phyloP scores from a whole-genome alignment of 2,329 filamentous ascomycete genomes.

The Fusarium nodosum region DNA sequence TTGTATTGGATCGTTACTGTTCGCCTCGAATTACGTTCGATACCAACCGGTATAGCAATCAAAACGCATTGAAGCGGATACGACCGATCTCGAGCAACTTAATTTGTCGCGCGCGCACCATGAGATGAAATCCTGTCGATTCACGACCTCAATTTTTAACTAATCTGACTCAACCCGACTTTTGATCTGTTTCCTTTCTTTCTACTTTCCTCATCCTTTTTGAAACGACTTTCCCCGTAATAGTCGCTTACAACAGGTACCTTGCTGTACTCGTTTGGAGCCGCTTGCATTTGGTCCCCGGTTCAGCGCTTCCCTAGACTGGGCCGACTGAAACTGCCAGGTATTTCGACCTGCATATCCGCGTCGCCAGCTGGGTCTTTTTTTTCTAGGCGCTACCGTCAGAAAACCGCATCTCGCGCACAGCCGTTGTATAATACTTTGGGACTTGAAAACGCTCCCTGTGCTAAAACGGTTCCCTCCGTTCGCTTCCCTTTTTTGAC shows the following conservation, averaged over 20 bases:
- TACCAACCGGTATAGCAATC: constrained; percentile 38
- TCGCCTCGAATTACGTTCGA: constrained; percentile 39
- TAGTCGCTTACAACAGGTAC: constrained; percentile 28
- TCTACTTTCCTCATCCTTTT: constrained; percentile 26
- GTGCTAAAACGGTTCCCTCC: constrained; percentile 15
- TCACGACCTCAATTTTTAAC: constrained; percentile 26
- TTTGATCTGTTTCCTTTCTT: background rate
- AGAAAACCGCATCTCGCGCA: constrained; percentile 32
- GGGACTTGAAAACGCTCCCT: constrained; percentile 10
- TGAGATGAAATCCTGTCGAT: constrained; percentile 61
- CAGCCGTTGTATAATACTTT: constrained; percentile 22
- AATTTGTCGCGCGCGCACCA: constrained; percentile 56
- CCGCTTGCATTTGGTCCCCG: constrained; percentile 41
- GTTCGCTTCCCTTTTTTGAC: constrained; percentile 36
- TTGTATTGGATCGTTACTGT: constrained; percentile 34
- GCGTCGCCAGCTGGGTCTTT: constrained; percentile 42
- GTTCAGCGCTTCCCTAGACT: constrained; percentile 42
- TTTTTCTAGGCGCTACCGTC: constrained; percentile 41
- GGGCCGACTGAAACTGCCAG: constrained; percentile 48
- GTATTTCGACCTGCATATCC: constrained; percentile 51
- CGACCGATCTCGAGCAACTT: constrained; percentile 51
- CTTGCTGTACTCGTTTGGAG: constrained; percentile 26
- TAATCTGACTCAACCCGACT: background rate
- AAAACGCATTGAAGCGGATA: constrained; percentile 40
- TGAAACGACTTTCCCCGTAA: constrained; percentile 37